A percentile compares a stretch with the other conserved stretches of the same genome.
phyloP scores from a whole-genome alignment of 495 filamentous ascomycete species.

The Tuber brumale region DNA sequence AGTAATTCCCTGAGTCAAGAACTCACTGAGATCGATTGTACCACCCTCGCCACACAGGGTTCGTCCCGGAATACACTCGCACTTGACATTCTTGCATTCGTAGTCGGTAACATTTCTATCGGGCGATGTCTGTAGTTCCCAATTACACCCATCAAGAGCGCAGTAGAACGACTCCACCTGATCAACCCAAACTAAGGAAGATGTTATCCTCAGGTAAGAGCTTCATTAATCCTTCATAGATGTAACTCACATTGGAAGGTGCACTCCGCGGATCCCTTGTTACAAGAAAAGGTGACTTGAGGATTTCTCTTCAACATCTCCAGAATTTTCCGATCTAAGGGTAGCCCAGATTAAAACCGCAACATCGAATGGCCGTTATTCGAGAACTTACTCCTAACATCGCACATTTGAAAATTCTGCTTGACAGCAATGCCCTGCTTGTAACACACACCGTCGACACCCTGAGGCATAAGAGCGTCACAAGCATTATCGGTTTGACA shows the following conservation, averaged over 20 bases:
- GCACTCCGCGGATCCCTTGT: constrained; percentile 64
- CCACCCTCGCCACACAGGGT: constrained; percentile 89
- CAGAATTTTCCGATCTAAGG: constrained; percentile 61
- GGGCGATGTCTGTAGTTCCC: constrained; percentile 58
- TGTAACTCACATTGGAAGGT: constrained; percentile 70
- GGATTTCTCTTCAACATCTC: constrained; percentile 78
- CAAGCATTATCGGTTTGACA: constrained; percentile 78
- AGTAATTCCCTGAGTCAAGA: constrained; percentile 68
- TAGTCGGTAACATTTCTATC: constrained; percentile 77
- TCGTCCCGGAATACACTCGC: constrained; percentile 79
- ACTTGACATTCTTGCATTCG: constrained; percentile 72
- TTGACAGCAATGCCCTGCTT: constrained; percentile 82
- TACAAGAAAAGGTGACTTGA: constrained; percentile 88
- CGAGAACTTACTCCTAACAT: constrained; percentile 69
- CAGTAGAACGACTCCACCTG: constrained; percentile 95
- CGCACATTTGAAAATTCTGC: constrained; percentile 94
- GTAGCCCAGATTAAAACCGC: background rate
- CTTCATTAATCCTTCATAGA: background rate
- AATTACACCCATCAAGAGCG: constrained; percentile 71
- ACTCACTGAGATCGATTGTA: constrained; percentile 86
- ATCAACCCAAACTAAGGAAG: constrained; percentile 74
- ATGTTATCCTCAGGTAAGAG: constrained; percentile 43
- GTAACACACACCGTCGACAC: constrained; percentile 79
- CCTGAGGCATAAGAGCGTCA: constrained; percentile 71
- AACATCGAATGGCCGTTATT: background rate